These are phyloP conservation scores for Lactarius trivialis DNA, from an alignment of 768 basidiomycete genomes.

Conservation along the genomic window DNA sequence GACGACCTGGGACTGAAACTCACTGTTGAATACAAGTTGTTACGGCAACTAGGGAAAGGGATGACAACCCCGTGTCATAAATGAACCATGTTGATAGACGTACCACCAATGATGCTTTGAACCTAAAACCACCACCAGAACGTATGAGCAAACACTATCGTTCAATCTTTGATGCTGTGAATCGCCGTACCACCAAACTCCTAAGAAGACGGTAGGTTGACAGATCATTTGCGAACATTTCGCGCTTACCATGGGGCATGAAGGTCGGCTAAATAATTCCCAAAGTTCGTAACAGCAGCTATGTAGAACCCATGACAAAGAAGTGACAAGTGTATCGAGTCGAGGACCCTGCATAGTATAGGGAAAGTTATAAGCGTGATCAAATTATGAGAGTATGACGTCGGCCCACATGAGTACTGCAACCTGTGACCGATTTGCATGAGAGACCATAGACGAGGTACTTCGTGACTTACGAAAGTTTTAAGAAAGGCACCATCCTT, in stretches of 20 bases:
- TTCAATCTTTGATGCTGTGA: background rate
- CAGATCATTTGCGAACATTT: background rate
- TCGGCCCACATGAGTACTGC: conserved; percentile 6
- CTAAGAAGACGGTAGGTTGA: background rate
- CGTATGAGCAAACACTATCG: background rate
- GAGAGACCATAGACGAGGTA: background rate
- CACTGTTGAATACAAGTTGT: conserved; percentile 12
- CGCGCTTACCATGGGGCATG: conserved; percentile 14
- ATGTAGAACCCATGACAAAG: conserved; percentile 11
- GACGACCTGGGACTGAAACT: background rate
- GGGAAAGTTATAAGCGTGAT: background rate
- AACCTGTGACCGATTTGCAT: conserved; percentile 2
- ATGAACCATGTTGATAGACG: background rate
- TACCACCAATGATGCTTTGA: conserved; percentile 6
- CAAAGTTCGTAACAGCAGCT: conserved; percentile 9
- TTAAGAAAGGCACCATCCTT: conserved; percentile 5
- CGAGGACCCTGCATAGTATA: background rate
- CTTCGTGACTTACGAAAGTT: conserved; percentile 8
- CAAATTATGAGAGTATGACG: background rate
- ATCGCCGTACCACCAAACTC: conserved; percentile 11
- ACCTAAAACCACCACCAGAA: background rate
- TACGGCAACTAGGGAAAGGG: background rate
- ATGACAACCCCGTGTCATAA: background rate
- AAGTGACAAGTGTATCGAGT: conserved; percentile 4
- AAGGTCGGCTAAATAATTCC: conserved; percentile 8